Evolutionary conservation across 768 basidiomycete genomes (phyloP).

Genomic region (Lyophyllum decastes): DNA sequence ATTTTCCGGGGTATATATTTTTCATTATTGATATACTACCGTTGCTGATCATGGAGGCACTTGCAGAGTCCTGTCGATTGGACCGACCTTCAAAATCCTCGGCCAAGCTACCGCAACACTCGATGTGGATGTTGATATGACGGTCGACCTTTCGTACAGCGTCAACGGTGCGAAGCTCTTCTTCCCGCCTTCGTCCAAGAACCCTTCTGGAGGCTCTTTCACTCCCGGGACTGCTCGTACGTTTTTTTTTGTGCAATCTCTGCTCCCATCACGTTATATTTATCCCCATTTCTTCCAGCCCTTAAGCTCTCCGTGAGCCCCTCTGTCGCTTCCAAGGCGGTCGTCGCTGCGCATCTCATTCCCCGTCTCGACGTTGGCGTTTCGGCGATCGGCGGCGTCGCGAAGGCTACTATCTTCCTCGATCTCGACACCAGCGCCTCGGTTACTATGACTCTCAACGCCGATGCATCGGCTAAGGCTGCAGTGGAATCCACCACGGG

Average conservation of each 20-base stretch:
- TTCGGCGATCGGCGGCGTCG: constrained; percentile 35
- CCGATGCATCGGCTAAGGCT: background rate
- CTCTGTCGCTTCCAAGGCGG: constrained; percentile 37
- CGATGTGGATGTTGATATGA: constrained; percentile 33
- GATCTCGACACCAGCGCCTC: constrained; percentile 37
- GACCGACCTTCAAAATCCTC: constrained; percentile 38
- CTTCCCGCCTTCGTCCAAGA: constrained; percentile 34
- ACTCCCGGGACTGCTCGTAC: constrained; percentile 29
- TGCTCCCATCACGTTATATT: background rate
- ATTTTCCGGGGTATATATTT: constrained; percentile 45
- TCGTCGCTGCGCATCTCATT: constrained; percentile 47
- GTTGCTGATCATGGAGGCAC: background rate
- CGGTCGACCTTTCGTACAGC: constrained; percentile 31
- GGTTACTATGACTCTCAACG: constrained; percentile 14
- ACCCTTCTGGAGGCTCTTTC: constrained; percentile 26
- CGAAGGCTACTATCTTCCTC: constrained; percentile 41
- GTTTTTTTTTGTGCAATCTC: constrained; percentile 8
- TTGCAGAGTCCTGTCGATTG: constrained; percentile 38
- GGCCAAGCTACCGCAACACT: constrained; percentile 27
- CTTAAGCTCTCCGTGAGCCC: constrained; percentile 43
- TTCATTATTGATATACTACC: background rate
- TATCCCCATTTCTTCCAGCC: constrained; percentile 24
- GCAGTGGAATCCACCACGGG: constrained; percentile 3
- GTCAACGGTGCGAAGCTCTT: constrained; percentile 32
- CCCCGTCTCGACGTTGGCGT: constrained; percentile 48